These are phyloP conservation scores for Solanum ossicruentum DNA, from an alignment of 257 asterid species.

Conservation along the genomic window DNA sequence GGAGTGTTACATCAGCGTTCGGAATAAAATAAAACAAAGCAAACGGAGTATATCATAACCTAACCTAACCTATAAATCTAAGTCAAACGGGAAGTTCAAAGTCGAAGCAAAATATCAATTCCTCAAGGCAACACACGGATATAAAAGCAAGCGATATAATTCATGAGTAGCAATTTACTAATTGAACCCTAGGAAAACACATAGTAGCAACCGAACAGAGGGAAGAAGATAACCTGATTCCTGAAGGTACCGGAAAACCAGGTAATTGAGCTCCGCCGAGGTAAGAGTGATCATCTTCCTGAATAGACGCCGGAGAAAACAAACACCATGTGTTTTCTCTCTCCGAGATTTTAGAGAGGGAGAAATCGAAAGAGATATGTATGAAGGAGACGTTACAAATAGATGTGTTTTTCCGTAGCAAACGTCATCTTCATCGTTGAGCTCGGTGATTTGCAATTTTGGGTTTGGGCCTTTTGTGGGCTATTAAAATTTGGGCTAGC, in stretches of 20 bases:
- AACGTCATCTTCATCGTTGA: background rate
- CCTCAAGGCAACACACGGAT: background rate
- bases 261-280: slow-evolving; percentile 72
- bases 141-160: background rate
- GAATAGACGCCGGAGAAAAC: slow-evolving; percentile 7
- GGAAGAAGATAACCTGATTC: slow-evolving; percentile 52
- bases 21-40: background rate
- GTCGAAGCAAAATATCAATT: background rate
- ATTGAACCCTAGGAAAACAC: background rate
- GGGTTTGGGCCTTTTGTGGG: background rate
- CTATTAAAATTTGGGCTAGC: background rate
- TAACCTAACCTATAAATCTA: background rate
- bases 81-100: background rate
- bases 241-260: slow-evolving; percentile 79
- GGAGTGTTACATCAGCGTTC: background rate
- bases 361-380: background rate
- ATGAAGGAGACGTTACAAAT: background rate
- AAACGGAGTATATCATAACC: background rate
- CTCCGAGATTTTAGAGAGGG: background rate
- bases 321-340: background rate
- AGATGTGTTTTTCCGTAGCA: background rate
- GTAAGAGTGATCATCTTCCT: slow-evolving; percentile 50
- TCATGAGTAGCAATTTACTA: background rate
- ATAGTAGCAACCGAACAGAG: background rate
- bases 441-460: background rate